Evolutionary conservation across 1,284 basidiomycete species (phyloP), one percentile per base, ranked within the genome.

Genomic region (Papiliotrema nemorosa): DNA sequence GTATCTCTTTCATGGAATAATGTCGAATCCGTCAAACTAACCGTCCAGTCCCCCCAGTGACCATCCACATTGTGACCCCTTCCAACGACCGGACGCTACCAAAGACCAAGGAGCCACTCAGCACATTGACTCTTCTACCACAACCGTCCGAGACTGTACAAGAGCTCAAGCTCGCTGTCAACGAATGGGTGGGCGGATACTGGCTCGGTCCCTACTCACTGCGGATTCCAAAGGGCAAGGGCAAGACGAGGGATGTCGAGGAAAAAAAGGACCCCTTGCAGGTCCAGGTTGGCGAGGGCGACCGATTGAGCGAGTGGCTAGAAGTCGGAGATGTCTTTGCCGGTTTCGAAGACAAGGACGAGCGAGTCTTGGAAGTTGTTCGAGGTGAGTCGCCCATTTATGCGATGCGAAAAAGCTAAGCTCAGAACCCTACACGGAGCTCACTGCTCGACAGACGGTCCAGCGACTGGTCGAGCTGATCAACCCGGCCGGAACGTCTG

Each of bases 351-450:
- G 66, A 69, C 35, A 57, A 47, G 12, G 59, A 63, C 18, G 65
- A 72, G 45, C 59, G 71, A 44, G 59, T 68, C 3, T 57, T 76
- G 43, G 71, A 75, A 55, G 69, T 74, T 16, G 67, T 73, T 20
- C 54, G 62, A 49, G 73, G 73, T 75, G 50, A 55, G 69, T 58
- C 2, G 40, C 29, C 44, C 25, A 18, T 2, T 3, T 26, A 29
- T 41, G 21, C 37, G n/a, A 27, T 26, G 12, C 35, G 12, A 9
- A 6, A n/a, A 9, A 14, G 35, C 27, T 38, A 26, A 39, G 5
- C 26, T 24, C 58, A 75, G 79, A 78, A 59, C 71, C 77, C 10
- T 80, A 77, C 66, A 77, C 77, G 42, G 78, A 79, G 58, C 70
- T 74, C 29, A 70, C 76, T 36, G 79, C 78, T 14, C 70, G 79